A percentile compares a stretch with the other conserved stretches of the same genome.
Conservation (phyloP, 2,329 filamentous ascomycete genomes). For the Berkeleyomyces rouxiae region DNA sequence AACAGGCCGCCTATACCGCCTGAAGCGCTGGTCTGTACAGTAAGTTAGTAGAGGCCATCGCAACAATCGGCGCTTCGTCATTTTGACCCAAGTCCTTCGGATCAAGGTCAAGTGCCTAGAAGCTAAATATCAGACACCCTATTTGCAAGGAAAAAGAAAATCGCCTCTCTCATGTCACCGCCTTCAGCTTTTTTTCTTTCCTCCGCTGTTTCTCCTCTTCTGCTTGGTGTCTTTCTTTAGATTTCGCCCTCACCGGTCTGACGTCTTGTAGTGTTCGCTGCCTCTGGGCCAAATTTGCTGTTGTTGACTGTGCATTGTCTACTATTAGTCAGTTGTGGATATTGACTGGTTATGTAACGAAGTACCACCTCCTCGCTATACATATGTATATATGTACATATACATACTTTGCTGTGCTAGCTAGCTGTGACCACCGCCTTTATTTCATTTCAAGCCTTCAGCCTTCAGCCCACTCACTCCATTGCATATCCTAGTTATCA, state of each 20-base stretch:
- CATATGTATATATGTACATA: too few species aligned
- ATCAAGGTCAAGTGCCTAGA: too few species aligned
- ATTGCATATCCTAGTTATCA: not conserved
- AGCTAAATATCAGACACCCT: too few species aligned
- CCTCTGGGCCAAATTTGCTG: not conserved
- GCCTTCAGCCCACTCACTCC: not conserved
- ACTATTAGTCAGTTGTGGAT: too few species aligned
- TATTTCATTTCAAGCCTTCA: not conserved
- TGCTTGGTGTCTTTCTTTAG: not conserved
- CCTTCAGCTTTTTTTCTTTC: not conserved
- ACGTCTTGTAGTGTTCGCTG: not conserved
- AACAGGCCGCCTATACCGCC: not conserved
- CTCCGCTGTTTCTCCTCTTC: not conserved
- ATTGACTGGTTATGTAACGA: too few species aligned
- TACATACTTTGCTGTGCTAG: too few species aligned
- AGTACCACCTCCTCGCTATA: too few species aligned
- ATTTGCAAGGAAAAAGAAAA: too few species aligned
- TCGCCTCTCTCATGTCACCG: not conserved
- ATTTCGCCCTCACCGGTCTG: not conserved
- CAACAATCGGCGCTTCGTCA: not conserved
- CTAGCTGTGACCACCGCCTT: too few species aligned
- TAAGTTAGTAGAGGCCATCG: not conserved
- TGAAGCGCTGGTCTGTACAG: not conserved
- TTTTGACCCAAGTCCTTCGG: not conserved
- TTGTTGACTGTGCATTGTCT: not conserved